These are phyloP conservation scores for Glarea lozoyensis DNA, from an alignment of 495 filamentous ascomycete species.

Conservation along the genomic window DNA sequence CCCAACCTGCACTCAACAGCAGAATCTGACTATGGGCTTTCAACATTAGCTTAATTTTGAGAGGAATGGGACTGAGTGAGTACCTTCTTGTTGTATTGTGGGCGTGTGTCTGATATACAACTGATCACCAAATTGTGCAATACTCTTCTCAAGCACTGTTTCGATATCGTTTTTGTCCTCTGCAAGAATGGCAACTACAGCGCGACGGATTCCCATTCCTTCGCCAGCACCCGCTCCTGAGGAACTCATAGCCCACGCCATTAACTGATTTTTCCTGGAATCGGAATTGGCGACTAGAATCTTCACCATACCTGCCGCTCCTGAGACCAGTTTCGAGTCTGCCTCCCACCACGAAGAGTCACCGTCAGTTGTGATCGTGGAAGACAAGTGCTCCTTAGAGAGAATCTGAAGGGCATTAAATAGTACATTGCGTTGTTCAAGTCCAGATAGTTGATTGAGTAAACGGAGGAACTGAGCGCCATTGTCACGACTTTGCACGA, in stretches of 20 bases:
- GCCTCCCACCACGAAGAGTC: slow-evolving; percentile 27
- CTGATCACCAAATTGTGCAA: slow-evolving; percentile 73
- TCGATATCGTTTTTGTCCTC: slow-evolving; percentile 43
- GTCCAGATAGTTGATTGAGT: slow-evolving; percentile 37
- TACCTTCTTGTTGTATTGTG: slow-evolving; percentile 78
- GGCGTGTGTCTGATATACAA: slow-evolving; percentile 80
- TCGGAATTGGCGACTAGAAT: slow-evolving; percentile 28
- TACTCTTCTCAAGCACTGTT: slow-evolving; percentile 52
- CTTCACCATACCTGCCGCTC: slow-evolving; percentile 36
- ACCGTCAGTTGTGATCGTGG: slow-evolving; percentile 16
- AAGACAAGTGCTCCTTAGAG: slow-evolving; percentile 33
- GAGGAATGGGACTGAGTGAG: background rate
- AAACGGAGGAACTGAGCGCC: slow-evolving; percentile 30
- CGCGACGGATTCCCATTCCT: slow-evolving; percentile 52
- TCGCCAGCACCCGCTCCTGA: slow-evolving; percentile 59
- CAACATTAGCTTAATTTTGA: slow-evolving; percentile 23
- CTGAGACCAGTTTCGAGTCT: slow-evolving; percentile 31
- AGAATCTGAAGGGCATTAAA: slow-evolving; percentile 50
- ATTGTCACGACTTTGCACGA: slow-evolving; percentile 9
- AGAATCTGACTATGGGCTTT: slow-evolving; percentile 69
- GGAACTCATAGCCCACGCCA: slow-evolving; percentile 59
- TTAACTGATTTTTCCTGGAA: slow-evolving; percentile 38
- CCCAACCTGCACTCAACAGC: slow-evolving; percentile 67
- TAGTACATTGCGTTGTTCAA: slow-evolving; percentile 51
- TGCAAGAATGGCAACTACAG: slow-evolving; percentile 51